Evolutionary conservation across 495 filamentous ascomycete genomes (phyloP), one percentile per base, ranked within the genome.

Genomic region (Opeltia flavorubescens): DNA sequence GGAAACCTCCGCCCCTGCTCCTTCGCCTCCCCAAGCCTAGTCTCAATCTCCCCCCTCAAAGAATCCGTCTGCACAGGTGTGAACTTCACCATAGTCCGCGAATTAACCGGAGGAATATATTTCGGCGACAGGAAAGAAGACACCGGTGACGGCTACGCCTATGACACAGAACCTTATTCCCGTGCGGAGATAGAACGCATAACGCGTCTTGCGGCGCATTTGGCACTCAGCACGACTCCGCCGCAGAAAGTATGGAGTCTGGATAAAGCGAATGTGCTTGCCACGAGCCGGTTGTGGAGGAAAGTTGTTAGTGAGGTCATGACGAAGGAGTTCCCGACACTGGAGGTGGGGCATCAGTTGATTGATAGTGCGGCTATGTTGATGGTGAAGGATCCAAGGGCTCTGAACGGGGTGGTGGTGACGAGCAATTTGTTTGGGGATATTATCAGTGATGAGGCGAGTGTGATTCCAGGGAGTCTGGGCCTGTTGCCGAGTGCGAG

Each of bases 261-360:
- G 60, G 91, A 98, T 60, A 98, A 98, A 78, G 91, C 91, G 47
- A 98, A 98, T 59, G 91, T 98, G 41, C 75, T 98, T 39, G 91
- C 91, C 18, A 93, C 89, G 12, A 81, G 75, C 51, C 70, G 91
- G 46, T 68, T 98, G 55, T 96, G 91, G 91, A 76, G 91, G 44
- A 89, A 85, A 69, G 80, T 82, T 3, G 81, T 94, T 18, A 77
- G 77, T 31, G 84, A 94, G 68, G 69, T 94, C 49, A 70, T 75
- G 54, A 72, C 65, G 18, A 81, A 81, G 46, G 91, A 98, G 70
- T 98, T 89, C 67, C 91, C 91, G 26, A 76, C 86, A 61, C 66
- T 98, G 18, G 75, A 84, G 68, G 59, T 93, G 31, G 76, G 76
- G 49, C 89, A 95, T 64, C 89, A 98, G 59, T 72, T 98, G 31